Evolutionary conservation across 345 rosid genomes (phyloP).

Genomic region (Heritiera fomes): DNA sequence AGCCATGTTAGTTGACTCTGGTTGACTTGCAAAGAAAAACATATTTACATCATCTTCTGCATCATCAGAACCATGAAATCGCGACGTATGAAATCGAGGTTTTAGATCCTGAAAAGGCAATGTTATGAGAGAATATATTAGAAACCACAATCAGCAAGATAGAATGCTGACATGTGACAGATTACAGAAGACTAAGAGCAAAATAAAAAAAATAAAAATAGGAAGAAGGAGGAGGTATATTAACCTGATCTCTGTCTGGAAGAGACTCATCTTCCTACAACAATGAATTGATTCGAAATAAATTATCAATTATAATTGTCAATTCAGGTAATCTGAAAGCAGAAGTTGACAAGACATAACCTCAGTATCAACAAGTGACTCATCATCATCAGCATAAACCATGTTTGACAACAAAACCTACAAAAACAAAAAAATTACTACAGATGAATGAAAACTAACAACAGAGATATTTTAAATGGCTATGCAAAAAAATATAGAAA

Average conservation of each 20-base stretch:
- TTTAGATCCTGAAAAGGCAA: conserved; percentile 69
- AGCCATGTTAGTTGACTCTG: neutral
- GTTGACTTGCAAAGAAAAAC: neutral
- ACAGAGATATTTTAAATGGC: neutral
- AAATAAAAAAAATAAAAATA: conserved; percentile 14
- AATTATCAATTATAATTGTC: conserved; percentile 9
- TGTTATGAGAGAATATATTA: conserved; percentile 18
- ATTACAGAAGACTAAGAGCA: neutral
- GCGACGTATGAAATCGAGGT: conserved; percentile 93
- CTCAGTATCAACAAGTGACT: conserved; percentile 85
- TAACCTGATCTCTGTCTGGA: conserved; percentile 98
- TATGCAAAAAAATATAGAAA: neutral
- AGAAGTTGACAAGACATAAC: conserved; percentile 36
- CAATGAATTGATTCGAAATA: conserved; percentile 18
- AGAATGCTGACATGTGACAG: neutral
- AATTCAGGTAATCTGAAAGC: conserved; percentile 9
- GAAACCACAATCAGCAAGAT: neutral
- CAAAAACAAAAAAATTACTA: conserved; percentile 17
- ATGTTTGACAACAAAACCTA: conserved; percentile 87
- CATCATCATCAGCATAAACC: conserved; percentile 96
- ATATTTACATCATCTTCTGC: conserved; percentile 75
- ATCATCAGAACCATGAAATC: conserved; percentile 84
- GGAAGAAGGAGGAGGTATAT: neutral
- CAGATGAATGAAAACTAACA: conserved; percentile 20
- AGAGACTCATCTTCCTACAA: conserved; percentile 96